These are phyloP conservation scores for Juncus effusus DNA, from an alignment of 176 grass and related monocot genomes.

Conservation along the genomic window DNA sequence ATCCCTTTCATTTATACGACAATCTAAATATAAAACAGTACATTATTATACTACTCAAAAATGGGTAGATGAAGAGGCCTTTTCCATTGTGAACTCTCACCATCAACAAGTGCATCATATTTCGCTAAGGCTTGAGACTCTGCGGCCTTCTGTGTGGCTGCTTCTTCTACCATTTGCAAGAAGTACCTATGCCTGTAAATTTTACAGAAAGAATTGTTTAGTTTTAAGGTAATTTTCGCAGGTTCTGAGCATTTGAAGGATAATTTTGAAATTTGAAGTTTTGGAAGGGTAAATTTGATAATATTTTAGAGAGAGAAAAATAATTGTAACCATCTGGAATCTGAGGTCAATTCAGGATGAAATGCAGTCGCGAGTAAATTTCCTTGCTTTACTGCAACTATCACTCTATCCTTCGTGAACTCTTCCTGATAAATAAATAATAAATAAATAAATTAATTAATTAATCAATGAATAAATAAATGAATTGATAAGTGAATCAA, in stretches of 20 bases:
- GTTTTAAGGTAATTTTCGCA: too few species aligned
- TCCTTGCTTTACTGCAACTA: conserved; percentile 83
- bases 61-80: conserved; percentile 66
- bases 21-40: neutral
- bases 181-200: conserved; percentile 69
- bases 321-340: conserved; percentile 68
- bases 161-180: conserved; percentile 73
- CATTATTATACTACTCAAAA: conserved; percentile 66
- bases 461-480: conserved; percentile 7
- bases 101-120: conserved; percentile 16
- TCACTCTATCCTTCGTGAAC: conserved; percentile 60
- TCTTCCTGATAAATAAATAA: conserved; percentile 50
- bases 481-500: neutral
- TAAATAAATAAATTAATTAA: neutral
- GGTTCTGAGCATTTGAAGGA: neutral
- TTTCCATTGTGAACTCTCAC: conserved; percentile 16
- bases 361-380: conserved; percentile 92
- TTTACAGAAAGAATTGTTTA: neutral
- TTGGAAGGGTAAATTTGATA: neutral
- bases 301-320: too few species aligned
- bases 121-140: conserved; percentile 19
- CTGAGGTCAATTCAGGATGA: conserved; percentile 90
- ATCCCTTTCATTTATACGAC: neutral
- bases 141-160: conserved; percentile 28
- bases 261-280: neutral